A percentile compares a stretch with the other conserved stretches of the same genome.
Conservation (phyloP, 225 moss, liverwort and hornwort species). For the Pseudoscleropodium purum region DNA sequence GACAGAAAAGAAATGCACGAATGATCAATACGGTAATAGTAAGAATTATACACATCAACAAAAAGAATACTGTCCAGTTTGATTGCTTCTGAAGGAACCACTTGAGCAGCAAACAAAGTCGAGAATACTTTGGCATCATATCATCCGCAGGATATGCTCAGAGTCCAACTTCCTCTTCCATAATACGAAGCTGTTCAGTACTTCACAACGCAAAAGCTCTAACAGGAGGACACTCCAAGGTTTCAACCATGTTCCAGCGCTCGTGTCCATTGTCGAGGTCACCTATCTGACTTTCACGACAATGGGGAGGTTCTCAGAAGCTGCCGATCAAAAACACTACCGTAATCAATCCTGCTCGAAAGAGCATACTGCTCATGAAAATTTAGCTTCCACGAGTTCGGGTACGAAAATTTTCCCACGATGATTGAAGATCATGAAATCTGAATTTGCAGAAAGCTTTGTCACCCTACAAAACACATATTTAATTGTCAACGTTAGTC, state of each 20-base stretch:
- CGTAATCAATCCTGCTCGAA: background rate
- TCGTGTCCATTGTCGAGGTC: background rate
- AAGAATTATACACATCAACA: background rate
- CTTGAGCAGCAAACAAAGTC: background rate
- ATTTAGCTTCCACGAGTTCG: constrained; percentile 35
- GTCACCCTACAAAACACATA: constrained; percentile 45
- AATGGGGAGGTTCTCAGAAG: background rate
- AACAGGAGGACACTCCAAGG: background rate
- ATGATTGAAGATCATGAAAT: constrained; percentile 92
- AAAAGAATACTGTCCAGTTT: background rate
- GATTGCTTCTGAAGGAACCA: background rate
- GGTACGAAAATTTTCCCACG: constrained; percentile 71
- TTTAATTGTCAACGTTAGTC: background rate
- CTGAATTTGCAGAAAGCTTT: constrained; percentile 45
- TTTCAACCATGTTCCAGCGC: background rate
- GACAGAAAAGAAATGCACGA: background rate
- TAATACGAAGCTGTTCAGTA: background rate
- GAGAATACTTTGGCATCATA: background rate
- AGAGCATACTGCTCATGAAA: constrained; percentile 7
- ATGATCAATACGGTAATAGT: background rate
- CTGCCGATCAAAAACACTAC: background rate
- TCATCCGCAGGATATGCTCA: background rate
- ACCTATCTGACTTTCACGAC: background rate
- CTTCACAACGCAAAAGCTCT: background rate
- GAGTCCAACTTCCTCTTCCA: background rate